Evolutionary conservation across 176 grass and related monocot genomes (phyloP), one percentile per base, ranked within the genome.

Genomic region (Pontederia paniculata): DNA sequence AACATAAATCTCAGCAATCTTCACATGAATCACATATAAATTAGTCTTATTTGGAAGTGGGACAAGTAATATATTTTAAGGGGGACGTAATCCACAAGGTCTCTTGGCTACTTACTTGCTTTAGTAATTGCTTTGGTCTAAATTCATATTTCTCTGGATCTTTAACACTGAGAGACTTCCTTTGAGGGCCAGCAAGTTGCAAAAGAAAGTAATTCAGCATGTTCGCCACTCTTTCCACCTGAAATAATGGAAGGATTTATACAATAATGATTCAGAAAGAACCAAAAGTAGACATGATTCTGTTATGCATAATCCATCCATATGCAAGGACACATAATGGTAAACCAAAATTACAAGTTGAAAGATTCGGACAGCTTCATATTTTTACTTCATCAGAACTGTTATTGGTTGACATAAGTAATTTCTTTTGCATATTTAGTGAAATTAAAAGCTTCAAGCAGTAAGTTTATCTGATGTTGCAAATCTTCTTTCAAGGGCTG

Each of bases 101-200:
- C 45, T 21, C 60, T 23, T 20, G 54, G 44, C 50, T 42, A 42
- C 68, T 63, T 14, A 89, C 90, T 80, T 98, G 83, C 69, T 98
- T 98, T 69, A 98, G 77, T 44, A 98, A 73, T 73, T 98, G 80
- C 72, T 81, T 98, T 0, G 93, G 93, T 59, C 69, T 90, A 79
- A 91, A 98, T 69, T 91, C 93, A 13, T 98, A 98, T 66, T 98
- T 98, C 72, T 98, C 93, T 14, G 86, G 93, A 88, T 98, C 93
- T 81, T 98, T 98, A 43, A 98, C 86, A n/a, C 63, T 91, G n/a
- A 98, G 71, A 1, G 93, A 98, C 78, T 84, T 98, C 52, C 93
- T 82, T 70, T 98, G 93, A 58, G 86, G 86, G 55, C 93, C 86
- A 63, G 86, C 93, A 54, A 98, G 93, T 88, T 98, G 93, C 62